Evolutionary conservation across 2,329 filamentous ascomycete species (phyloP).

Genomic region (Chrysoporthe puriensis): DNA sequence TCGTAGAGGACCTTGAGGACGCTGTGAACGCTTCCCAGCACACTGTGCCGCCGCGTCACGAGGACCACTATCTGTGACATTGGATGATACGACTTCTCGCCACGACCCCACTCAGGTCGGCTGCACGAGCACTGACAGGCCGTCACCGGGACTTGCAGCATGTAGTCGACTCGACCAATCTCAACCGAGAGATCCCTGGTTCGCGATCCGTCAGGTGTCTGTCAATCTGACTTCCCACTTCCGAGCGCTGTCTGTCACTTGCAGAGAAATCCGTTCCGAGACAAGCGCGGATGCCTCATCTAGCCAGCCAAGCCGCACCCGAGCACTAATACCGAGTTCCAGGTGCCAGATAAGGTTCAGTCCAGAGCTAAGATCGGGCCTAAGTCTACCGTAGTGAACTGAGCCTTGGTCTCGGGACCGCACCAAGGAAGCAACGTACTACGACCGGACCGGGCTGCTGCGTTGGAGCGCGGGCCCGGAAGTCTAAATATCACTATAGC

Average conservation of each 20-base stretch:
- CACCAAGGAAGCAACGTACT: background rate
- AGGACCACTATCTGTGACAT: background rate
- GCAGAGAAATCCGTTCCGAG: slow-evolving; percentile 5
- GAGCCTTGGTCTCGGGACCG: slow-evolving; percentile 10
- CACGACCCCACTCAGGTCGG: background rate
- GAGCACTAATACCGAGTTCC: background rate
- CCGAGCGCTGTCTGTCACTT: slow-evolving; percentile 3
- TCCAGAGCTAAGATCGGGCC: slow-evolving; percentile 1
- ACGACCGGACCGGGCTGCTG: slow-evolving; percentile 13
- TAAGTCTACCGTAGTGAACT: background rate
- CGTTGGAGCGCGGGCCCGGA: slow-evolving; percentile 5
- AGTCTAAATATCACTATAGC: background rate
- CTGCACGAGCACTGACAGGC: background rate
- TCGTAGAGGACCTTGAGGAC: background rate
- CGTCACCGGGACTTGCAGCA: background rate
- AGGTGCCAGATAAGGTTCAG: slow-evolving; percentile 1
- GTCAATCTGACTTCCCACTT: background rate
- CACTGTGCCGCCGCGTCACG: background rate
- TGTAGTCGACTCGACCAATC: background rate
- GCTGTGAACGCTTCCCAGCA: background rate
- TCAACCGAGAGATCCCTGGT: background rate
- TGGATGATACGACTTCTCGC: background rate
- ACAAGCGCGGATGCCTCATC: slow-evolving; percentile 4
- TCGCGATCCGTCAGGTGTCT: slow-evolving; percentile 5
- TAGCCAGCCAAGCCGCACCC: background rate